Evolutionary conservation across 2,329 filamentous ascomycete species (phyloP), one percentile per base, ranked within the genome.

Genomic region (Colletotrichum eleusines): DNA sequence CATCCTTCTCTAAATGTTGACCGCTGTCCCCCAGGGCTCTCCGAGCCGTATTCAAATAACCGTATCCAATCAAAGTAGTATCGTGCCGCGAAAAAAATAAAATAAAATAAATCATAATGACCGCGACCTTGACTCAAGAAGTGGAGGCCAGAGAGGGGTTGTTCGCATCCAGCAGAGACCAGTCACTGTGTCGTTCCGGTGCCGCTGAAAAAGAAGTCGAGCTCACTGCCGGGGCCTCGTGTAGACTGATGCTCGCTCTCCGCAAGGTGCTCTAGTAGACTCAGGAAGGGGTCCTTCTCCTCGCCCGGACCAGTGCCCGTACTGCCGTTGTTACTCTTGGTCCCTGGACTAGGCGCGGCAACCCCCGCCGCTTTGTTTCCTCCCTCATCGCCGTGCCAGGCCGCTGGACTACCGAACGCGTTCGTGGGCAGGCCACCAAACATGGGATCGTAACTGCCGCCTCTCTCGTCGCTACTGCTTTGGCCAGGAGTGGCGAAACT

Each of bases 261-360:
- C 0, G 93, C 93, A 69, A 96, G 84, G 80, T 96, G 93, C 78
- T 96, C 93, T 44, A 96, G 82, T 51, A 96, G 81, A 72, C 89
- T 92, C 50, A 96, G 80, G 77, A 97, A 96, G 0, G 93, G 93
- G 76, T 96, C 94, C 75, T 93, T 94, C 74, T 95, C 93, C 26
- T 90, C 87, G 2, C 83, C 84, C 3, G 82, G 78, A 0, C 80
- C 83, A 1, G 85, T 85, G 2, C 82, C 85, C 0, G 84, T 84
- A 69, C 85, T 87, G 12, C 83, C 85, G 51, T 84, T 84, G 65
- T 84, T 84, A 76, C 86, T 89, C 55, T 57, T 71, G 58, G 64
- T 69, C 1, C 83, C 85, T 0, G 87, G 86, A 55, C 84, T 84
- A 5, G 63, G 67, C 18, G 70, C 72, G 26, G 60, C 71, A 26